Conservation (phyloP, 2,329 filamentous ascomycete species). For the Cladosporium sp. region DNA sequence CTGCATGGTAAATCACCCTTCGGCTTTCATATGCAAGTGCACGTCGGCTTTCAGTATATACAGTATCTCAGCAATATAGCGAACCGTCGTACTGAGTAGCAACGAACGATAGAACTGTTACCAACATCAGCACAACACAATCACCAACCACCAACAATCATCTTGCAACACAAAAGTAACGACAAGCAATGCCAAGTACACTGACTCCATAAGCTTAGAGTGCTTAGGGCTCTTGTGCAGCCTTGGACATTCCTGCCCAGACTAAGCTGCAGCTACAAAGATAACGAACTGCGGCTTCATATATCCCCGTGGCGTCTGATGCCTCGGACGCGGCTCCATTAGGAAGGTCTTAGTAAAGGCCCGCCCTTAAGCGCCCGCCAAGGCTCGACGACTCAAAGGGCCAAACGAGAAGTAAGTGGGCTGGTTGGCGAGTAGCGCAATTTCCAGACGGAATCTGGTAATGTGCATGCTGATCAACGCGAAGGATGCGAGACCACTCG, state of each 20-base stretch:
- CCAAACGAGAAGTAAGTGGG: not conserved
- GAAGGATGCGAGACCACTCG: not conserved
- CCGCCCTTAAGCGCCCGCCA: constrained; percentile 1
- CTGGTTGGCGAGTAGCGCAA: not conserved
- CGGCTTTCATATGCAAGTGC: not conserved
- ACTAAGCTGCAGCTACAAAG: not conserved
- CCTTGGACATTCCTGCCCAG: not conserved
- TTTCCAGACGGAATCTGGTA: not conserved
- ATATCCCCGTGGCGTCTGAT: not conserved
- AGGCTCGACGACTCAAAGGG: not conserved
- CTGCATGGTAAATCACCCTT: not conserved
- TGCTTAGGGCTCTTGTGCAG: not conserved
- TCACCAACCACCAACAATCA: not conserved
- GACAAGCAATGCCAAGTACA: constrained; percentile 4
- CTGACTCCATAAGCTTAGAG: not conserved
- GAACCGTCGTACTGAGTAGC: not conserved
- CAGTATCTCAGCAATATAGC: not conserved
- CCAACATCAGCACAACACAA: not conserved
- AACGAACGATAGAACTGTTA: not conserved
- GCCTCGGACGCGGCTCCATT: not conserved
- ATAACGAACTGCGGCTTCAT: not conserved
- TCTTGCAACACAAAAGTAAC: not conserved
- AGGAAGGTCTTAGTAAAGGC: not conserved
- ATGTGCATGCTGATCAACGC: not conserved
- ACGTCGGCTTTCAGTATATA: not conserved